Percentiles rank a stretch among this genome's conserved stretches.
Conservation (phyloP, 1,139 yeast genomes). For the Saccharomyces hybrid region DNA sequence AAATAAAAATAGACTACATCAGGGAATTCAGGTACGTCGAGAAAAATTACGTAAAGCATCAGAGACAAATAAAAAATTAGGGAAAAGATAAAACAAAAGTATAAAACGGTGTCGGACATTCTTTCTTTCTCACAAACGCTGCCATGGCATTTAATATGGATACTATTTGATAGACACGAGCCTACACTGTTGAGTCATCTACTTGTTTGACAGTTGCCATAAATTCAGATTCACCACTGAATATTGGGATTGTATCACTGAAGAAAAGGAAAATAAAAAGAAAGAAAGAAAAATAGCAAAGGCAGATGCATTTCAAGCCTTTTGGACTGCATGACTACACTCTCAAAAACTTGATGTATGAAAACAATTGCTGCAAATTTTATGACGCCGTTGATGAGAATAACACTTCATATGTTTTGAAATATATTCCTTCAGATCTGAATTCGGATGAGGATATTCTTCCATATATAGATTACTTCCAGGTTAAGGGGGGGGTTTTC, state of each 20-base stretch:
- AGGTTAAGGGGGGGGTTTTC: constrained; percentile 1
- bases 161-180: not conserved
- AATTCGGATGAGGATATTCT: not conserved
- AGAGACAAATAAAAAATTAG: not conserved
- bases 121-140: not conserved
- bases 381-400: constrained; percentile 8
- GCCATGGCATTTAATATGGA: not conserved
- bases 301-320: not conserved
- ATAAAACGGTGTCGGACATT: not conserved
- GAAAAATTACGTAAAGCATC: not conserved
- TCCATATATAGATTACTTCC: constrained; percentile 3
- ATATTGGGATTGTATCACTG: not conserved
- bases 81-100: not conserved
- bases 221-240: not conserved
- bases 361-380: constrained; percentile 4
- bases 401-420: constrained; percentile 8
- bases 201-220: not conserved
- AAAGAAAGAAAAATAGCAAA: too few relatives aligned
- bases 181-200: not conserved
- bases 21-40: not conserved
- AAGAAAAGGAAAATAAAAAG: not conserved
- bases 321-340: constrained; percentile 5
- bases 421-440: constrained; percentile 1
- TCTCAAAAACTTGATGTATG: constrained; percentile 8
- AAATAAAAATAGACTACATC: not conserved